Conservation (phyloP, 2,329 filamentous ascomycete species). For the Penicillium rolfsii region DNA sequence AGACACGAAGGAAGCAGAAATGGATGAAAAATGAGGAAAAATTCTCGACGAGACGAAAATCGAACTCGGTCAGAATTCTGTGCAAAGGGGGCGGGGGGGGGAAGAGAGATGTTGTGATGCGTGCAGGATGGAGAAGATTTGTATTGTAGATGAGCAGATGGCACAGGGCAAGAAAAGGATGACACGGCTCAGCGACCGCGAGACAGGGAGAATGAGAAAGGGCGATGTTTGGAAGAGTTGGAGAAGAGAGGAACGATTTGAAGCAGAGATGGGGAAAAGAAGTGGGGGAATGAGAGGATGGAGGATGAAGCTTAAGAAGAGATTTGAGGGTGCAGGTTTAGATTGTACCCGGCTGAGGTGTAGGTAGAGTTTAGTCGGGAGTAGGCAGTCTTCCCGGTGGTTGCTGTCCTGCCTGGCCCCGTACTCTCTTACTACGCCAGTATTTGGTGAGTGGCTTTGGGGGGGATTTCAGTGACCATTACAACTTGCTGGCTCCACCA, state of each 20-base stretch:
- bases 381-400: not conserved
- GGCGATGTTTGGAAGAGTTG: conserved; percentile 6
- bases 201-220: conserved; percentile 18
- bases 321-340: conserved; percentile 31
- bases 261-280: conserved; percentile 13
- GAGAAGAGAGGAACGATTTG: not conserved
- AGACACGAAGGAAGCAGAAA: conserved; percentile 11
- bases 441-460: not conserved
- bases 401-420: not conserved
- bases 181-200: conserved; percentile 17
- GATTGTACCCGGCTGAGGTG: conserved; percentile 22
- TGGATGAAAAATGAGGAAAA: not conserved
- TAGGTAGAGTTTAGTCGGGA: not conserved
- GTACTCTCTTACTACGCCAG: not conserved
- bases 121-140: conserved; percentile 9
- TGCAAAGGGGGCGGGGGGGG: not conserved
- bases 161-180: conserved; percentile 19
- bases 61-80: conserved; percentile 4
- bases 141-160: conserved; percentile 12
- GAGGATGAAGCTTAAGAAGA: conserved; percentile 19
- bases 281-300: conserved; percentile 11
- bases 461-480: conserved; percentile 14
- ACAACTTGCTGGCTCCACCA: conserved; percentile 17
- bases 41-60: not conserved
- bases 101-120: conserved; percentile 9